These are phyloP conservation scores for Penicillium desertorum DNA, from an alignment of 495 filamentous ascomycete species.

Conservation along the genomic window DNA sequence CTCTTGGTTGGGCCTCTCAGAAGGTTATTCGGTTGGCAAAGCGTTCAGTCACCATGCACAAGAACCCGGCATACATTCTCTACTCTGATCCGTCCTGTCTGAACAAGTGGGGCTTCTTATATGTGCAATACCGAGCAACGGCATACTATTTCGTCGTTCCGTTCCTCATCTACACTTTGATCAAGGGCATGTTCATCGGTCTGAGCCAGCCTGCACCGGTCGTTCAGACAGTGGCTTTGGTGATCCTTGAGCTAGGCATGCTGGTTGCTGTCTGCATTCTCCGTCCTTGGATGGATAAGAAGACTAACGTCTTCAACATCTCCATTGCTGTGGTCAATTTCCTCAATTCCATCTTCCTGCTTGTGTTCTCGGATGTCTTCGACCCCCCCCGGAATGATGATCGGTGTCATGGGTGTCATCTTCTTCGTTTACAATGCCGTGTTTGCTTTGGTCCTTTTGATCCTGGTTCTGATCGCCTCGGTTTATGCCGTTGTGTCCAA, in stretches of 20 bases:
- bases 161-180: constrained; percentile 69
- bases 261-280: constrained; percentile 77
- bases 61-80: constrained; percentile 94
- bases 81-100: constrained; percentile 90
- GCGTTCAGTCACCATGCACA: constrained; percentile 86
- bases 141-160: constrained; percentile 97
- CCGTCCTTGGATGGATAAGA: constrained; percentile 99
- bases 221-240: constrained; percentile 78
- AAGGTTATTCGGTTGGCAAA: constrained; percentile 89
- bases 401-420: constrained; percentile 89
- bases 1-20: constrained; percentile 82
- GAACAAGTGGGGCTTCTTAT: constrained; percentile 99
- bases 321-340: constrained; percentile 88
- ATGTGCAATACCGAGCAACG: constrained; percentile 94
- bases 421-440: constrained; percentile 91
- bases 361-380: constrained; percentile 82
- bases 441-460: constrained; percentile 79
- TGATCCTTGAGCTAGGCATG: constrained; percentile 80
- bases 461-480: constrained; percentile 86
- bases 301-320: constrained; percentile 96
- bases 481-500: constrained; percentile 81
- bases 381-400: constrained; percentile 85
- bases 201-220: constrained; percentile 72
- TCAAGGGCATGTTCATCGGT: constrained; percentile 91
- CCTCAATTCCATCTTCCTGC: constrained; percentile 80